phyloP scores from a whole-genome alignment of 2,329 filamentous ascomycete species.

The Fusarium nelsonii region DNA sequence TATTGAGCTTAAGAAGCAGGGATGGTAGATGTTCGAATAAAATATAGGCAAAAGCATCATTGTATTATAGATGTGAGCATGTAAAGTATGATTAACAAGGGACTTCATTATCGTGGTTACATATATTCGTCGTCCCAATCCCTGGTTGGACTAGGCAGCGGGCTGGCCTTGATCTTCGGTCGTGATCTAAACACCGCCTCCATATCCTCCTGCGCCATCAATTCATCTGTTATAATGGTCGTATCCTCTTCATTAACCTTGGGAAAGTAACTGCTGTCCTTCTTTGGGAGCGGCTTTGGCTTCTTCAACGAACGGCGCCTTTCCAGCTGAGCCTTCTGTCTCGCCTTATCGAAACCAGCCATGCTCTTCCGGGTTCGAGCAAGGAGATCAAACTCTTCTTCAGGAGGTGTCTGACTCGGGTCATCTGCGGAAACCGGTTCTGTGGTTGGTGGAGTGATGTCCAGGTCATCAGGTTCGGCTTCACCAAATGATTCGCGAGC shows the following conservation, averaged over 20 bases:
- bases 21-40: constrained; percentile 70
- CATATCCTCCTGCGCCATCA: constrained; percentile 81
- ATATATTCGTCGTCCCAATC: constrained; percentile 50
- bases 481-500: constrained; percentile 65
- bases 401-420: constrained; percentile 29
- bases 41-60: constrained; percentile 34
- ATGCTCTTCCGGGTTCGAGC: constrained; percentile 71
- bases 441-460: constrained; percentile 37
- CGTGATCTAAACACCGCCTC: constrained; percentile 87
- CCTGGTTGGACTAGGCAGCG: constrained; percentile 65
- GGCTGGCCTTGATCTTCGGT: constrained; percentile 83
- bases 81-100: constrained; percentile 34
- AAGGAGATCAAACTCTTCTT: constrained; percentile 61
- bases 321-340: constrained; percentile 71
- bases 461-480: constrained; percentile 50
- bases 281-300: constrained; percentile 55
- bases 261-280: constrained; percentile 62
- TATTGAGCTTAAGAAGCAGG: constrained; percentile 78
- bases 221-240: constrained; percentile 72
- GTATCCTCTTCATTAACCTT: constrained; percentile 59
- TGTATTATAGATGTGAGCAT: constrained; percentile 49
- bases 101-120: constrained; percentile 38
- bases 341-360: constrained; percentile 71
- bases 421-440: constrained; percentile 30
- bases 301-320: constrained; percentile 64